A percentile compares a stretch with the other conserved stretches of the same genome.
phyloP scores from a whole-genome alignment of 768 basidiomycete genomes.

The Leccinum subgranulosum region DNA sequence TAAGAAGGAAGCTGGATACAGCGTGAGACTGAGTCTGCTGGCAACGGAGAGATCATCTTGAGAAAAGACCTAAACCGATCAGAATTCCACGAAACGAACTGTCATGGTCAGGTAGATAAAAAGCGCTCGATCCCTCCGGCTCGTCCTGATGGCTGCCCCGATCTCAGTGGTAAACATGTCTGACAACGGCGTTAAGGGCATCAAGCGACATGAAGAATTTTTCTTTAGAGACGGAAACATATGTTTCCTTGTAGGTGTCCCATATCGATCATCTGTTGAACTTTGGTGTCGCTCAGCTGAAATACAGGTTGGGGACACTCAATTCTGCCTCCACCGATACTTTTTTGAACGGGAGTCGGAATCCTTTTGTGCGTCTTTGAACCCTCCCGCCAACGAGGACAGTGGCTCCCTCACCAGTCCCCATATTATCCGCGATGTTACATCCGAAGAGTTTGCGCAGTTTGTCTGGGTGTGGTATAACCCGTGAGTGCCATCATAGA shows the following conservation, averaged over 20 bases:
- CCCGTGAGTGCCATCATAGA: conserved; percentile 10
- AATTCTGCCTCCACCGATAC: conserved; percentile 34
- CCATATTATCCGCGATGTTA: conserved; percentile 25
- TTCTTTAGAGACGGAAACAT: conserved; percentile 56
- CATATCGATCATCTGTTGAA: background rate
- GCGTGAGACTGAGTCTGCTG: conserved; percentile 8
- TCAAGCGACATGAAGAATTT: conserved; percentile 35
- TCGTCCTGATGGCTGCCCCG: background rate
- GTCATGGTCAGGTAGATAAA: conserved; percentile 13
- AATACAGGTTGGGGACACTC: conserved; percentile 31
- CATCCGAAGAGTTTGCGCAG: conserved; percentile 38
- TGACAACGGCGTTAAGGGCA: conserved; percentile 7
- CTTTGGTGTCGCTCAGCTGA: background rate
- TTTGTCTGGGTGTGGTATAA: conserved; percentile 60
- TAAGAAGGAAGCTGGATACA: conserved; percentile 1
- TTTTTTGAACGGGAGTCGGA: conserved; percentile 38
- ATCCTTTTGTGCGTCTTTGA: conserved; percentile 28
- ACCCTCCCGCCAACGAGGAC: conserved; percentile 3
- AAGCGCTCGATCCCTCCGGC: background rate
- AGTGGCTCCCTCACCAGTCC: background rate
- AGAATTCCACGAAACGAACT: conserved; percentile 5
- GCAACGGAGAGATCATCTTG: conserved; percentile 6
- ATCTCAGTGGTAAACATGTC: background rate
- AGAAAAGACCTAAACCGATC: conserved; percentile 7
- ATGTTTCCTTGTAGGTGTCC: conserved; percentile 45